These are phyloP conservation scores for Thecamonas trahens DNA, from an alignment of 78 protist genomes.

Conservation along the genomic window DNA sequence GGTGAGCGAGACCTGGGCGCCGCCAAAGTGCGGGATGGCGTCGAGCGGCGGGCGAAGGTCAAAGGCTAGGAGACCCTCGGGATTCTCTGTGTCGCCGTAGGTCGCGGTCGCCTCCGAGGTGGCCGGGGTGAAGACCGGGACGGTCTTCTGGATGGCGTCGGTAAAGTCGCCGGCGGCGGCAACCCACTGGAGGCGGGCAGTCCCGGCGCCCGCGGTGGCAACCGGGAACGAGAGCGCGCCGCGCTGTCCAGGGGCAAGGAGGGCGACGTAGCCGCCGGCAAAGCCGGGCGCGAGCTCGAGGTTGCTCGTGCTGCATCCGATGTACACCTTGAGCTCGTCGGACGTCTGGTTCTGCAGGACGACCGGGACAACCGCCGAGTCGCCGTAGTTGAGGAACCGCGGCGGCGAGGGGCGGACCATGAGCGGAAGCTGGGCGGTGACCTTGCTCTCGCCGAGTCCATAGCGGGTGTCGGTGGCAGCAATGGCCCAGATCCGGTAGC, in stretches of 20 bases:
- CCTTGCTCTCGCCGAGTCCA: conserved; percentile 1
- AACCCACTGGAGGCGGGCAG: background rate
- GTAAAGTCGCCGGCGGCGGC: background rate
- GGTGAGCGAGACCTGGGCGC: background rate
- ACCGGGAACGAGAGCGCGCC: background rate
- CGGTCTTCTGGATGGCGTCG: background rate
- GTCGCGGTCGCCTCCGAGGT: conserved; percentile 13
- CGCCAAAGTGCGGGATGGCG: background rate
- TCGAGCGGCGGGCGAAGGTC: background rate
- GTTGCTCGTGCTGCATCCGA: background rate
- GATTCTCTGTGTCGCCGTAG: conserved; percentile 1
- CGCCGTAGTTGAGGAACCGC: conserved; percentile 14
- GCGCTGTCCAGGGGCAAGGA: too few species aligned
- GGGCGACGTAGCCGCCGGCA: too few species aligned
- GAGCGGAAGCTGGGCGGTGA: conserved; percentile 1
- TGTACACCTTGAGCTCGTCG: background rate
- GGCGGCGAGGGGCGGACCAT: conserved; percentile 19
- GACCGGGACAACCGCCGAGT: conserved; percentile 1
- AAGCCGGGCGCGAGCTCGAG: background rate
- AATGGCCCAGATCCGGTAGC: conserved; percentile 10
- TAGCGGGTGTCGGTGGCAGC: background rate
- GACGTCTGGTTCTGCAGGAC: conserved; percentile 7
- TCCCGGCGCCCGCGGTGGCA: background rate
- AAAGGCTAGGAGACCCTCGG: background rate
- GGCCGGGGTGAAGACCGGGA: conserved; percentile 15